Evolutionary conservation across 805 yeast species (phyloP).

Genomic region (Wickerhamiella slavikovae): DNA sequence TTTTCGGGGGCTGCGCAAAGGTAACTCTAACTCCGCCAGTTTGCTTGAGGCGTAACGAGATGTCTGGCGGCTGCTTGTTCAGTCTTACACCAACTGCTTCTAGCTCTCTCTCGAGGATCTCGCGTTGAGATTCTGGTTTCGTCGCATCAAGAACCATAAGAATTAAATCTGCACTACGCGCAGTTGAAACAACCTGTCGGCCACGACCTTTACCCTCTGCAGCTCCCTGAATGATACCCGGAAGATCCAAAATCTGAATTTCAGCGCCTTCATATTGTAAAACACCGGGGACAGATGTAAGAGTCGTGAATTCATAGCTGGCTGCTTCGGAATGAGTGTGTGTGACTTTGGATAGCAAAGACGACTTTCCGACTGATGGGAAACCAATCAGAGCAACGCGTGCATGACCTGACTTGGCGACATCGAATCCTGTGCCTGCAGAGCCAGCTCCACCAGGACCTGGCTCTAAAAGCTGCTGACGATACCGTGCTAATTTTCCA

Average conservation of each 20-base stretch:
- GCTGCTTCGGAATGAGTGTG: constrained; percentile 91
- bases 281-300: constrained; percentile 93
- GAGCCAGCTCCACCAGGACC: constrained; percentile 50
- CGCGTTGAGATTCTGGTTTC: constrained; percentile 75
- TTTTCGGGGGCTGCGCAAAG: constrained; percentile 60
- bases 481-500: constrained; percentile 82
- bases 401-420: constrained; percentile 88
- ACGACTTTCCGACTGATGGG: constrained; percentile 95
- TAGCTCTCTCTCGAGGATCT: constrained; percentile 67
- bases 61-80: constrained; percentile 63
- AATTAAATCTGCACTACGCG: constrained; percentile 82
- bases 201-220: constrained; percentile 96
- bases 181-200: constrained; percentile 88
- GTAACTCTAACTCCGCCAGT: constrained; percentile 85
- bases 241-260: constrained; percentile 90
- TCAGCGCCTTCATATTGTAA: constrained; percentile 91
- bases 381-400: constrained; percentile 88
- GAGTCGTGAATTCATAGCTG: constrained; percentile 82
- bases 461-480: constrained; percentile 83
- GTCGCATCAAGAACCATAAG: constrained; percentile 93
- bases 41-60: constrained; percentile 55
- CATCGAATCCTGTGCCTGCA: constrained; percentile 81
- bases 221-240: constrained; percentile 94
- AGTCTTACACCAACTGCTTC: constrained; percentile 88
- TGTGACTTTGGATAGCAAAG: constrained; percentile 72